phyloP scores from a whole-genome alignment of 2,329 filamentous ascomycete species.

The Fusarium solani-melongenae region DNA sequence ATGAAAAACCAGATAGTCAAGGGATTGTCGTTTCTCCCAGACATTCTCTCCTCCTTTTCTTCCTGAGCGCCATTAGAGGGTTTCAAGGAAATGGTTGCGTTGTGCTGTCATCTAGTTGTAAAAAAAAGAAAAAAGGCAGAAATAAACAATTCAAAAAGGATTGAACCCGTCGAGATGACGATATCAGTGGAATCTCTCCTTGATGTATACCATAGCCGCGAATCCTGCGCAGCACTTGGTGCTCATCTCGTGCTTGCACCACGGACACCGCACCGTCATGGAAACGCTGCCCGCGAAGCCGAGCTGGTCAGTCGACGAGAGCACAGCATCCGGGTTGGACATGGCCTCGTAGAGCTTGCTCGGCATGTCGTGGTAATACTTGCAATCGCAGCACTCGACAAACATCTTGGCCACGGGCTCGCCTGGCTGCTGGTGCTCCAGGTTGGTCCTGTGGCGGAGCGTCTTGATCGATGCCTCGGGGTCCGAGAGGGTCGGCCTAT shows the following conservation, averaged over 20 bases:
- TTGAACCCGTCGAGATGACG: background rate
- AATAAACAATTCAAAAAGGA: background rate
- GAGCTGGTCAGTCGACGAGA: slow-evolving; percentile 59
- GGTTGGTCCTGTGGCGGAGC: slow-evolving; percentile 21
- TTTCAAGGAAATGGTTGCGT: slow-evolving; percentile 24
- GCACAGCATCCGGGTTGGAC: slow-evolving; percentile 66
- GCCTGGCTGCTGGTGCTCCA: slow-evolving; percentile 26
- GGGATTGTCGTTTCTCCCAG: slow-evolving; percentile 11
- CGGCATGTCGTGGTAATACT: slow-evolving; percentile 74
- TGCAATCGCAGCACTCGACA: slow-evolving; percentile 73
- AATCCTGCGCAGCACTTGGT: slow-evolving; percentile 76
- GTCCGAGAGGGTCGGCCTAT: slow-evolving; percentile 29
- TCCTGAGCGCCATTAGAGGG: slow-evolving; percentile 9
- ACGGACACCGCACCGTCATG: slow-evolving; percentile 74
- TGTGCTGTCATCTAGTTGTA: slow-evolving; percentile 23
- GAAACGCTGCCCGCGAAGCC: slow-evolving; percentile 68
- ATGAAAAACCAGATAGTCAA: background rate
- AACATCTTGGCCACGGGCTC: slow-evolving; percentile 70
- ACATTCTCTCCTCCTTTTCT: slow-evolving; percentile 1
- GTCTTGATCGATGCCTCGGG: slow-evolving; percentile 24
- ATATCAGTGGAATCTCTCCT: slow-evolving; percentile 67
- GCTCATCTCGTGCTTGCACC: slow-evolving; percentile 78
- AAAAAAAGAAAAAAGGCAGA: background rate
- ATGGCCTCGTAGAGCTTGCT: slow-evolving; percentile 73
- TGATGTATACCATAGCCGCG: slow-evolving; percentile 73